Base-by-base conservation (phyloP, 192 early-diverging fungal species). In the Borealophlyctis nickersoniae region DNA sequence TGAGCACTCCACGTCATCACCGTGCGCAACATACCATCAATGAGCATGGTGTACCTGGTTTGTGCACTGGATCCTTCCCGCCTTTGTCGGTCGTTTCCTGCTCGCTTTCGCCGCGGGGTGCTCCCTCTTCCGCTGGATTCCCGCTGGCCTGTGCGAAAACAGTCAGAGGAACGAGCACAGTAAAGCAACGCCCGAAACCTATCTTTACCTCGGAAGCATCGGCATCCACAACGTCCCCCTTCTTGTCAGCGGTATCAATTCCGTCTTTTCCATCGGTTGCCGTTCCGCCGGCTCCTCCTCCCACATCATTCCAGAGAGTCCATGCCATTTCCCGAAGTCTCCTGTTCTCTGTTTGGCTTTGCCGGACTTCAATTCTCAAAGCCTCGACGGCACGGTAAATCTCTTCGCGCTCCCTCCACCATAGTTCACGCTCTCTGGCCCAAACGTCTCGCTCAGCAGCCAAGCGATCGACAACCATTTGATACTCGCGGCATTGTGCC, bases 401-500 rank as follows among this genome's bases (percentile, higher is more conserved):
- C 60, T 69, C 67, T 32, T 69, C 67, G 5, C 67, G 59, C 24
- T 69, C 67, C 60, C 67, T 33, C 67, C 67, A 69, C 67, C 67
- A 69, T 45, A 69, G 27, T 30, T 69, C 67, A 16, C 67, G 51
- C 36, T 69, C 67, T 30, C 53, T 58, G 4, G 63, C 53, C 60
- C 67, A 31, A 30, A 69, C 67, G 34, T 69, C 67, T 14, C 67
- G 31, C 60, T 69, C 67, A 1, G 49, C 28, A 4, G 48, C 63
- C 53, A 69, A 31, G 28, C 67, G 24, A 16, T 69, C 67, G 7
- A 62, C 67, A 0, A 55, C 45, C 28, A 52, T 56, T 33, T 36
- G 49, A 27, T 62, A 36, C 5, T 69, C 67, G 0, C 67, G 59
- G 27, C 53, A 52, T 22, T 45, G 60, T 13, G 49, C 51, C 29